Evolutionary conservation across 306 rosid species (phyloP).

Genomic region (Hylodesmum podocarpum): DNA sequence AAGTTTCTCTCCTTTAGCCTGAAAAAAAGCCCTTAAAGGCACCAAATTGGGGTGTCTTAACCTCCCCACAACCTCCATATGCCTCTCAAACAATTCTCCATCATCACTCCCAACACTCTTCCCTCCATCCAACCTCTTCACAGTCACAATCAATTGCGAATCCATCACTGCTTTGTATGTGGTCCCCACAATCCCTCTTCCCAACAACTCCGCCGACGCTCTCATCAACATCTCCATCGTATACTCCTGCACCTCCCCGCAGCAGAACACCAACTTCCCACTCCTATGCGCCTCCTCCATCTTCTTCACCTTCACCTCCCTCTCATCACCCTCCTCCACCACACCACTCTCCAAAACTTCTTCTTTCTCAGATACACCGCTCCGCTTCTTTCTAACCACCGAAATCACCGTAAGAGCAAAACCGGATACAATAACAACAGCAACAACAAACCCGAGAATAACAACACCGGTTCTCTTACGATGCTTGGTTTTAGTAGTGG

Average conservation of each 20-base stretch:
- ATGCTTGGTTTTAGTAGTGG: constrained; percentile 25
- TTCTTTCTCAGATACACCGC: neutral
- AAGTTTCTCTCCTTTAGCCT: constrained; percentile 86
- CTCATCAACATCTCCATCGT: constrained; percentile 82
- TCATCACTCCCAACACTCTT: constrained; percentile 48
- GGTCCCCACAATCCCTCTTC: constrained; percentile 78
- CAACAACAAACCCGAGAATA: constrained; percentile 48
- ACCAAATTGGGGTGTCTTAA: constrained; percentile 88
- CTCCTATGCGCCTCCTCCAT: constrained; percentile 50
- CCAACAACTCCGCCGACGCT: constrained; percentile 91
- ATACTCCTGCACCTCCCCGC: constrained; percentile 61
- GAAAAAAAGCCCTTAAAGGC: constrained; percentile 75
- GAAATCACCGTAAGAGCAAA: constrained; percentile 32
- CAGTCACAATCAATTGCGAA: constrained; percentile 61
- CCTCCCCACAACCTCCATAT: constrained; percentile 65
- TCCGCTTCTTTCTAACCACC: constrained; percentile 27
- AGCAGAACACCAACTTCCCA: constrained; percentile 66
- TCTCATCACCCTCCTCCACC: constrained; percentile 19
- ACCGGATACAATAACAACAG: constrained; percentile 35
- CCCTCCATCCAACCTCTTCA: constrained; percentile 80
- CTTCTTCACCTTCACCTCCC: constrained; percentile 31
- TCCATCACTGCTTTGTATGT: constrained; percentile 90
- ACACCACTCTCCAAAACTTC: neutral
- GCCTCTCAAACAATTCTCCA: constrained; percentile 59
- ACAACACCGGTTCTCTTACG: constrained; percentile 43